A percentile compares a stretch with the other conserved stretches of the same genome.
Evolutionary conservation across 2,329 filamentous ascomycete genomes (phyloP).

Genomic region (Ophiostoma sp.): DNA sequence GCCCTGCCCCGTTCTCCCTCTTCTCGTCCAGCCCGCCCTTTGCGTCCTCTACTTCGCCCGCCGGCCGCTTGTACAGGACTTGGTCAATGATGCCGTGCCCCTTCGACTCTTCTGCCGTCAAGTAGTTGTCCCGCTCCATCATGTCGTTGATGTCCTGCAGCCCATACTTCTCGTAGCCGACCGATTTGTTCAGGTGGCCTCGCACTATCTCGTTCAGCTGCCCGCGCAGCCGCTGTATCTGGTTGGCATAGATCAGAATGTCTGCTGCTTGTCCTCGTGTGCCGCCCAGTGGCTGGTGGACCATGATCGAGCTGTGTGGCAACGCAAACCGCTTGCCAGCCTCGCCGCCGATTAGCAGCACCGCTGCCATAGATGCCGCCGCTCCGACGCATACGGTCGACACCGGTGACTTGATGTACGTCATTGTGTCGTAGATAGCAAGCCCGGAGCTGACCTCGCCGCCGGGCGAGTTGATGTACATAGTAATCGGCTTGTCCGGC

Average conservation of each 20-base stretch:
- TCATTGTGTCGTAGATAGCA: conserved; percentile 98
- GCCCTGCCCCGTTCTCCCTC: no score
- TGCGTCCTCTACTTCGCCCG: background rate
- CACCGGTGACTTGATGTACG: conserved; percentile 87
- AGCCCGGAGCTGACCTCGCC: conserved; percentile 82
- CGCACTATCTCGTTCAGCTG: conserved; percentile 89
- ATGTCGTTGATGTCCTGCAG: conserved; percentile 82
- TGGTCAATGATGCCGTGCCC: conserved; percentile 90
- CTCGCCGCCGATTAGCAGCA: conserved; percentile 80
- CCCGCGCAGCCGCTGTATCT: conserved; percentile 80
- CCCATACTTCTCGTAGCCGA: conserved; percentile 68
- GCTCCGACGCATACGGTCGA: conserved; percentile 93
- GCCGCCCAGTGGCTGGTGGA: conserved; percentile 85
- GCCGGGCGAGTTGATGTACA: conserved; percentile 97
- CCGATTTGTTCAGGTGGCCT: conserved; percentile 71
- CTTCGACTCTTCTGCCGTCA: conserved; percentile 81
- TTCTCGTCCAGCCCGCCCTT: conserved; percentile 4
- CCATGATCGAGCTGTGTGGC: conserved; percentile 93
- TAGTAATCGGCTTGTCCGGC: conserved; percentile 87
- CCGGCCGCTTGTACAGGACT: conserved; percentile 63
- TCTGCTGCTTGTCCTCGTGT: conserved; percentile 64
- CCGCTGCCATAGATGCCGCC: conserved; percentile 88
- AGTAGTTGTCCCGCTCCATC: conserved; percentile 96
- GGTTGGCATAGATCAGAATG: conserved; percentile 94
- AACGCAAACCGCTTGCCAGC: conserved; percentile 80